Conservation (phyloP, 768 basidiomycete genomes). For the Nidularia pulvinata region DNA sequence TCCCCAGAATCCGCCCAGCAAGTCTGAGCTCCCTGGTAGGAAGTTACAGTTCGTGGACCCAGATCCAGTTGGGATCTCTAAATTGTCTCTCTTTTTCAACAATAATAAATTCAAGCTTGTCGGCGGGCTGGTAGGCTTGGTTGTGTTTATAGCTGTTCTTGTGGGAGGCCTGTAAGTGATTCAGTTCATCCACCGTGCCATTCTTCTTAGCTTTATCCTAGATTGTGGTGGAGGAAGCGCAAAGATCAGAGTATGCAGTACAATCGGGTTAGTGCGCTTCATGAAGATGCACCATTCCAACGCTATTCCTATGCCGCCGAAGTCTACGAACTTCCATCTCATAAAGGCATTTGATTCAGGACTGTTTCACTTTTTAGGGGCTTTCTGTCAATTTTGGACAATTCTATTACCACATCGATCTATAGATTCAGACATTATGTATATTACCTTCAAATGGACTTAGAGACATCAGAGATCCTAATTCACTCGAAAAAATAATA, state of each 20-base stretch:
- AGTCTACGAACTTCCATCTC: no score
- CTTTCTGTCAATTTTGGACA: no score
- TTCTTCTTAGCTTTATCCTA: neutral
- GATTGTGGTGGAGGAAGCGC: neutral
- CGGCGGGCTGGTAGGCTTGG: slow-evolving; percentile 42
- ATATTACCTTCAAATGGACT: neutral
- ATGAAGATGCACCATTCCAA: neutral
- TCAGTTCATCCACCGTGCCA: neutral
- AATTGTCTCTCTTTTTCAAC: slow-evolving; percentile 40
- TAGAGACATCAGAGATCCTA: neutral
- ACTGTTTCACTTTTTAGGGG: no score
- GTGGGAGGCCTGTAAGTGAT: slow-evolving; percentile 36
- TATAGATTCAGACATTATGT: neutral
- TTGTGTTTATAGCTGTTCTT: slow-evolving; percentile 33
- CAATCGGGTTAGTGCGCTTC: neutral
- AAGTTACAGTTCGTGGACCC: slow-evolving; percentile 51
- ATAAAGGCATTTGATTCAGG: no score
- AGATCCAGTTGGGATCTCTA: slow-evolving; percentile 45
- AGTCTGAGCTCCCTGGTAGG: slow-evolving; percentile 40
- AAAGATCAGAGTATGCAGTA: neutral
- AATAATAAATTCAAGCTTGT: slow-evolving; percentile 45
- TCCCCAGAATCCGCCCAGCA: slow-evolving; percentile 39
- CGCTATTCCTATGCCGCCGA: no score
- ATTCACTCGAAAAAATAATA: neutral
- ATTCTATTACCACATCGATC: neutral